Percentiles rank a stretch among this genome's conserved stretches.
phyloP scores from a whole-genome alignment of 495 filamentous ascomycete species.

The Penicillium pancosmium region DNA sequence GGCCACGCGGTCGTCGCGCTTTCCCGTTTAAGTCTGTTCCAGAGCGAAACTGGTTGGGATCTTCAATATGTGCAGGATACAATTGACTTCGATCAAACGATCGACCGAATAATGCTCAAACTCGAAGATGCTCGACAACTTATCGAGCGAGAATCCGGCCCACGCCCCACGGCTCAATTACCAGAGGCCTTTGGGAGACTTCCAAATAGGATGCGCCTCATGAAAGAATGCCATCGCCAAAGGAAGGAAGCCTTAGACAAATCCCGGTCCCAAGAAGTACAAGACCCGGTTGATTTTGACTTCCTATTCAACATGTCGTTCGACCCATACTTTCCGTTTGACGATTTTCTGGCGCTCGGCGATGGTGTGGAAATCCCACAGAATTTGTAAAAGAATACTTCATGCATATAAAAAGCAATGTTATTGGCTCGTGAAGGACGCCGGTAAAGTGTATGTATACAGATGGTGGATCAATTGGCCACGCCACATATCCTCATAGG shows the following conservation, averaged over 20 bases:
- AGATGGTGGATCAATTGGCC: too few relatives aligned
- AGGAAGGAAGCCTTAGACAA: conserved; percentile 15
- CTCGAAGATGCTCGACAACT: conserved; percentile 12
- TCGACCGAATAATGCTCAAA: conserved; percentile 12
- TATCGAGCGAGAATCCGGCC: background rate
- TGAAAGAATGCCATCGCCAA: conserved; percentile 23
- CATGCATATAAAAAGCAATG: background rate
- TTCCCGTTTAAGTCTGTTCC: conserved; percentile 34
- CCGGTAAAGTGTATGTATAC: too few relatives aligned
- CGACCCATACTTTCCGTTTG: conserved; percentile 19
- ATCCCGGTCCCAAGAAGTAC: background rate
- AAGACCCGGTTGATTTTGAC: conserved; percentile 12
- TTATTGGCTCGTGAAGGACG: background rate
- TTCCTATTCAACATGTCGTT: conserved; percentile 19
- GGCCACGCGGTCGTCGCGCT: conserved; percentile 33
- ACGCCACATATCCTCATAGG: too few relatives aligned
- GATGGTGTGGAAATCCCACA: background rate
- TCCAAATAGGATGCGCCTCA: conserved; percentile 7
- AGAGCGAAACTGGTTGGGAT: conserved; percentile 24
- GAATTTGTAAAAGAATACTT: background rate
- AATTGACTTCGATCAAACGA: conserved; percentile 16
- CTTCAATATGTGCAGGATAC: conserved; percentile 23
- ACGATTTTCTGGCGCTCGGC: conserved; percentile 9
- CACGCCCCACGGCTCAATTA: background rate
- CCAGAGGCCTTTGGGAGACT: conserved; percentile 24